Evolutionary conservation across 148 eudicot species (phyloP), one percentile per base, ranked within the genome.

Genomic region (Camellia japonica): DNA sequence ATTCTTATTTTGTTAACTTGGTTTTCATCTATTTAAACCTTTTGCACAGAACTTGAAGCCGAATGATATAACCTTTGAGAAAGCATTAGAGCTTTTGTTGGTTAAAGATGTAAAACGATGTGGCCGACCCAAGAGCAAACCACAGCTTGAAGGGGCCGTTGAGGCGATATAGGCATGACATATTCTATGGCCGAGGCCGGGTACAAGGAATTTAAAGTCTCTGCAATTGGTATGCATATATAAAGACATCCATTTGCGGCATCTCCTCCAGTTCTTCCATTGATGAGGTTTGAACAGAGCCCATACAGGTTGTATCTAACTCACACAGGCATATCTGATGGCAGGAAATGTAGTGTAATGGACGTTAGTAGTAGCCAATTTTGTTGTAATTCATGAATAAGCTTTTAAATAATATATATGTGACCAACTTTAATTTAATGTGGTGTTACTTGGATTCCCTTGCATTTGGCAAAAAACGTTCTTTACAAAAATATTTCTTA

Each of bases 101-200:
- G 68, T 92, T 75, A 78, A 85, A 19, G 82, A 86, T 42, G 94
- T 87, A n/a, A 91, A 76, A 82, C 49, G 54, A 80, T 73, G 85
- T 78, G 97, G 98, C 23, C 88, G 94, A 71, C 91, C 93, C 13
- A 89, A 90, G 91, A 87, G 85, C 61, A 74, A 81, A 74, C 59
- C 66, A 13, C 86, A 64, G 83, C 73, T 67, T 74, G 85, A 82
- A 80, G 89, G 84, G 79, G 83, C 82, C n/a, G 30, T 80, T 49
- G 92, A 88, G 67, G 88, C 86, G 30, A 15, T 61, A 66, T 91
- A 88, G 80, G 70, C 68, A 20, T 30, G 38, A 55, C 73, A 55
- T 73, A 30, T 30, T 59, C 38, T 30, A 61, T 58, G 30, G 14
- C 20, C 38, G 1, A 30, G 38, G 38, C 38, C 0, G 42, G 5